These are phyloP conservation scores for Acer yangbiense DNA, from an alignment of 345 rosid genomes.

Conservation along the genomic window DNA sequence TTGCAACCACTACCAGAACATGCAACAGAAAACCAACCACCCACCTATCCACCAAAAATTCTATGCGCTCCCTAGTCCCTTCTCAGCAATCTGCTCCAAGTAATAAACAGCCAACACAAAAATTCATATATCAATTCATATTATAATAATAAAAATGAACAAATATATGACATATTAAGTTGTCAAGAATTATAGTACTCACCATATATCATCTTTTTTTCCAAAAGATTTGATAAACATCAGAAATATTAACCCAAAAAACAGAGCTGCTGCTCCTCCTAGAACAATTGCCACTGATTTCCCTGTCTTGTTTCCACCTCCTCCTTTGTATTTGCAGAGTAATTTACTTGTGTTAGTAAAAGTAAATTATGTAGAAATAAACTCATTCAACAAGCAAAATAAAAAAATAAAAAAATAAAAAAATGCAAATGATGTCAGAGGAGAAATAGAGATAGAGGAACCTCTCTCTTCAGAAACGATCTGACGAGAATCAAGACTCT, in stretches of 20 bases:
- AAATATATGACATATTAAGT: neutral
- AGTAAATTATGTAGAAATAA: neutral
- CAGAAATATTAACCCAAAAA: conserved; percentile 37
- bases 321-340: neutral
- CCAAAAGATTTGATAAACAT: conserved; percentile 37
- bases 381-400: neutral
- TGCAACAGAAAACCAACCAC: neutral
- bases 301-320: conserved; percentile 19
- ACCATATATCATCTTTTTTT: conserved; percentile 49
- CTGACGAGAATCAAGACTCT: too few species aligned
- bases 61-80: too few species aligned
- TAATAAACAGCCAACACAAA: neutral
- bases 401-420: too few species aligned
- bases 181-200: neutral
- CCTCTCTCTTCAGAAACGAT: too few species aligned
- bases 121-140: too few species aligned
- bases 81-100: conserved; percentile 1
- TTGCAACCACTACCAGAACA: neutral
- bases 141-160: too few species aligned
- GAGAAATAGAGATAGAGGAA: too few species aligned
- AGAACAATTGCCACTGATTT: conserved; percentile 58
- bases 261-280: conserved; percentile 68
- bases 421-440: too few species aligned
- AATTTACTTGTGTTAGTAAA: conserved; percentile 2
- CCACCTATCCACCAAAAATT: neutral